These are phyloP conservation scores for Erodium moschatum DNA, from an alignment of 441 rosid genomes.

Conservation along the genomic window DNA sequence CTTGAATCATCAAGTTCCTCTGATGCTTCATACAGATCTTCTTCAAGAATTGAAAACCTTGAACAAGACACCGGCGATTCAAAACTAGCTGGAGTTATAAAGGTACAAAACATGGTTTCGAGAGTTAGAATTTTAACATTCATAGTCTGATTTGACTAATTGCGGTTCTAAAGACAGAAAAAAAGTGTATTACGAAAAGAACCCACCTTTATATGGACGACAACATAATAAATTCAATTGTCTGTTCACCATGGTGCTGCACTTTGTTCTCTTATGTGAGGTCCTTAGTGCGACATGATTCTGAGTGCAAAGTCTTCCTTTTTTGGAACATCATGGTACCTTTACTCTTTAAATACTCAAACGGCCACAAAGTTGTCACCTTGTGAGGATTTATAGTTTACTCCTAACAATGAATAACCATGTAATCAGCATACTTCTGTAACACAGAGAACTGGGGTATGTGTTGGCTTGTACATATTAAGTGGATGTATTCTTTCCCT, in stretches of 20 bases:
- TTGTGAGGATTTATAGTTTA: too few relatives aligned
- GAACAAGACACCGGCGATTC: constrained; percentile 71
- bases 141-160: not conserved
- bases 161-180: not conserved
- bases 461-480: too few relatives aligned
- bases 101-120: constrained; percentile 32
- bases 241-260: not conserved
- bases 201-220: not conserved
- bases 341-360: not conserved
- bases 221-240: not conserved
- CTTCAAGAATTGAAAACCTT: constrained; percentile 36
- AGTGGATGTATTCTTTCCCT: too few relatives aligned
- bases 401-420: too few relatives aligned
- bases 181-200: not conserved
- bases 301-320: not conserved
- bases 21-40: constrained; percentile 38
- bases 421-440: too few relatives aligned
- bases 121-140: constrained; percentile 7
- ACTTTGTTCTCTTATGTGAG: not conserved
- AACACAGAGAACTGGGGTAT: too few relatives aligned
- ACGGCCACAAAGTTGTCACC: too few relatives aligned
- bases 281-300: not conserved
- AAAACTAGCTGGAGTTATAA: constrained; percentile 31
- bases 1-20: constrained; percentile 79
- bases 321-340: not conserved